A percentile compares a stretch with the other conserved stretches of the same genome.
phyloP scores from a whole-genome alignment of 2,329 filamentous ascomycete species.

The Diaporthe capsici region DNA sequence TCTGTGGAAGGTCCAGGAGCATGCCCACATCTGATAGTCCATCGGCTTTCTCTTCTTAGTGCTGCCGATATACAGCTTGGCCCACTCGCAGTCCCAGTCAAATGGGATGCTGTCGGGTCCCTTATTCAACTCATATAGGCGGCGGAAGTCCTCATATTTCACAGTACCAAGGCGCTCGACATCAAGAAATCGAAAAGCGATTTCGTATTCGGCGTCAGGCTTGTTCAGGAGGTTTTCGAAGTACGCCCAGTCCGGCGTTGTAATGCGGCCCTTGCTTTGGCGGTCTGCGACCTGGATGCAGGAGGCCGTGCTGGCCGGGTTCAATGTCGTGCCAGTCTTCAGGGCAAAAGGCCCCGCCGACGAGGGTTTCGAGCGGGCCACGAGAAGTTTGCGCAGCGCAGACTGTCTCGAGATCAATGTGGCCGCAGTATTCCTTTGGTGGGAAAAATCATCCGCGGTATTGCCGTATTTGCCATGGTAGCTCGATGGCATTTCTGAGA shows the following conservation, averaged over 20 bases:
- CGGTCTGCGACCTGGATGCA: slow-evolving; percentile 92
- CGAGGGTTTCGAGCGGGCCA: too few species aligned
- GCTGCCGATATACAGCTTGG: slow-evolving; percentile 90
- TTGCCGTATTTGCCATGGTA: too few species aligned
- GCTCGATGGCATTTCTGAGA: too few species aligned
- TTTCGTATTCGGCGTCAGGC: slow-evolving; percentile 98
- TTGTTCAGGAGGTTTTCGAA: slow-evolving; percentile 96
- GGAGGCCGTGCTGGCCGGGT: slow-evolving; percentile 93
- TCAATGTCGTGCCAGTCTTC: slow-evolving; percentile 86
- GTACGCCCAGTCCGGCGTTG: slow-evolving; percentile 87
- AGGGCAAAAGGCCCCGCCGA: rapidly evolving
- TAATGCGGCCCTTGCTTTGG: slow-evolving; percentile 79
- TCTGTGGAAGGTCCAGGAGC: too few species aligned
- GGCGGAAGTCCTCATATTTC: slow-evolving; percentile 90
- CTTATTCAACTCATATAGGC: slow-evolving; percentile 90
- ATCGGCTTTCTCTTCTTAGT: slow-evolving; percentile 90
- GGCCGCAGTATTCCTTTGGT: too few species aligned
- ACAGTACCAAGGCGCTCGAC: slow-evolving; percentile 86
- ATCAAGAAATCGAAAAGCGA: slow-evolving; percentile 97
- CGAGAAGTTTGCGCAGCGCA: too few species aligned
- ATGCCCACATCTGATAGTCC: slow-evolving; percentile 74
- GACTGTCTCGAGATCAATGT: too few species aligned
- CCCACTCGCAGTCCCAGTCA: slow-evolving; percentile 98
- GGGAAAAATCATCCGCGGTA: too few species aligned
- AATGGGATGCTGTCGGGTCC: slow-evolving; percentile 87